These are phyloP conservation scores for Mrakia blollopis DNA, from an alignment of 768 basidiomycete species.

Conservation along the genomic window DNA sequence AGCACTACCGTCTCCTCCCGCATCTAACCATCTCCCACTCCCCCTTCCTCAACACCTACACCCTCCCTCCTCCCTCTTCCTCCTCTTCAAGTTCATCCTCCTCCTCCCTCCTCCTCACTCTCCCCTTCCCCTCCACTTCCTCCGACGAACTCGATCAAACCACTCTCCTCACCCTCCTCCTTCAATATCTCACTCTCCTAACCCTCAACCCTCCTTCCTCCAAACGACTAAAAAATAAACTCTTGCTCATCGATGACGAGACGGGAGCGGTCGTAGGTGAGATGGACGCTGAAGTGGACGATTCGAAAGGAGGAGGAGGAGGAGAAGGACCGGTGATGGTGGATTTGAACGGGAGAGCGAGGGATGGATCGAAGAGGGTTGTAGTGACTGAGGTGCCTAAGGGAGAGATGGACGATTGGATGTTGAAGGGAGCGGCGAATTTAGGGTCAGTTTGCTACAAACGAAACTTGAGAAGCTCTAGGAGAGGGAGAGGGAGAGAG, in stretches of 20 bases:
- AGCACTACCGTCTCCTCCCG: constrained; percentile 29
- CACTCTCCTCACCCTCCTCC: constrained; percentile 21
- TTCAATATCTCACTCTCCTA: neutral
- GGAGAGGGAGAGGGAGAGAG: neutral
- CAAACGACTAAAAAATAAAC: constrained; percentile 3
- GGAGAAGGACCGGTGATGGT: constrained; percentile 16
- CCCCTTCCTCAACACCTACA: constrained; percentile 23
- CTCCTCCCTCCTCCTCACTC: neutral
- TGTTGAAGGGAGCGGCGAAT: constrained; percentile 23
- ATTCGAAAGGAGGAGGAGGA: neutral
- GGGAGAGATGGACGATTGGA: constrained; percentile 29
- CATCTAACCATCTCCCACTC: constrained; percentile 16
- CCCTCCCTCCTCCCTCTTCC: constrained; percentile 13
- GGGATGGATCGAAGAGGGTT: neutral
- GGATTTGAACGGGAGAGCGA: neutral
- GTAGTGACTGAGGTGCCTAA: constrained; percentile 28
- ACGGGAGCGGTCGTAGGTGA: constrained; percentile 31
- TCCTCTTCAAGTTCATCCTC: neutral
- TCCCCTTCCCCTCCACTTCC: constrained; percentile 15
- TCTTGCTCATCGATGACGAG: constrained; percentile 24
- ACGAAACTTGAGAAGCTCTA: too few species aligned
- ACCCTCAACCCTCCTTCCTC: constrained; percentile 10
- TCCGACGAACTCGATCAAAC: constrained; percentile 17
- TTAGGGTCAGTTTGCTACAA: constrained; percentile 13
- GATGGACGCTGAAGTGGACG: constrained; percentile 11